Percentiles rank a stretch among this genome's conserved stretches.
These are phyloP conservation scores for Sarocladium brachiariae DNA, from an alignment of 2,329 filamentous ascomycete genomes.

Conservation along the genomic window DNA sequence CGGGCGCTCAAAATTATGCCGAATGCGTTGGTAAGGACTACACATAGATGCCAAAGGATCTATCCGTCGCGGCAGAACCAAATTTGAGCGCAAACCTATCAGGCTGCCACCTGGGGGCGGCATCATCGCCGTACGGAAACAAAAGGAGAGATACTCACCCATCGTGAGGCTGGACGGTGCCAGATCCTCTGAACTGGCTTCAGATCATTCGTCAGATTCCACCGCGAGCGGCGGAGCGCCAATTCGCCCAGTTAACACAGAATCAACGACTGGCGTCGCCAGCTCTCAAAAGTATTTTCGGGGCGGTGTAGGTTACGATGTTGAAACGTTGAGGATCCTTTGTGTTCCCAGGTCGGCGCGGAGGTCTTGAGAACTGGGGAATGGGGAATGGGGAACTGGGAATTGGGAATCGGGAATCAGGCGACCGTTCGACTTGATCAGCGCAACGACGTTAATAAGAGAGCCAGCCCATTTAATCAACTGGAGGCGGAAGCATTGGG, in stretches of 20 bases:
- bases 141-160: slow-evolving; percentile 1
- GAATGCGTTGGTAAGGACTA: too few relatives aligned
- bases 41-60: background rate
- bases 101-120: background rate
- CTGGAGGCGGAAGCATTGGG: background rate
- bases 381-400: too few relatives aligned
- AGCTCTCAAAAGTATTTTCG: background rate
- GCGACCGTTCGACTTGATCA: background rate
- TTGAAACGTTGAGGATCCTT: background rate
- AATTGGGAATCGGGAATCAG: background rate
- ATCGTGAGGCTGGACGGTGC: slow-evolving; percentile 4
- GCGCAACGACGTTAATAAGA: background rate
- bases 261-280: background rate
- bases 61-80: background rate
- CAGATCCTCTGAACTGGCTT: slow-evolving; percentile 8
- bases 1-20: background rate
- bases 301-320: background rate
- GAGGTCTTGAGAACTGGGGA: too few relatives aligned
- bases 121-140: background rate
- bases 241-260: background rate
- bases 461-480: background rate
- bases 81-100: background rate
- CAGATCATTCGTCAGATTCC: background rate
- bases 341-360: background rate
- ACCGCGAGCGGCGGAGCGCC: slow-evolving; percentile 1